Evolutionary conservation across 495 filamentous ascomycete species (phyloP).

Genomic region (Lepraria neglecta): DNA sequence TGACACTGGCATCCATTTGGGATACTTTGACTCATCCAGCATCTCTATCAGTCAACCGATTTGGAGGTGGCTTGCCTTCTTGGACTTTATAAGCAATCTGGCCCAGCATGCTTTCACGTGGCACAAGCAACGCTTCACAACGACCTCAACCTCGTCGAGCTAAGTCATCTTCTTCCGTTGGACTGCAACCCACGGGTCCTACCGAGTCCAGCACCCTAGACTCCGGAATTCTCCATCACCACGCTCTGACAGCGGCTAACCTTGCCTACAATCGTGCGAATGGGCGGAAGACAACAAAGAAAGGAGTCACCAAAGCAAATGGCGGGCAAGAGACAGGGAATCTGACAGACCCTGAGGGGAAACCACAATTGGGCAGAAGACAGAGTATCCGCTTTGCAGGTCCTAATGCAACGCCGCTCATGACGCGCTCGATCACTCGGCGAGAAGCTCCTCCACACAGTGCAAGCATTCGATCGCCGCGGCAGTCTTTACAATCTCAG

Average conservation of each 20-base stretch:
- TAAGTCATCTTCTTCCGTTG: slow-evolving; percentile 58
- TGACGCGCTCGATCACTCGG: slow-evolving; percentile 26
- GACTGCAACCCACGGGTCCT: slow-evolving; percentile 31
- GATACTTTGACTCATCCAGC: slow-evolving; percentile 19
- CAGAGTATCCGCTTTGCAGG: slow-evolving; percentile 54
- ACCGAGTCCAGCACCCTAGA: slow-evolving; percentile 42
- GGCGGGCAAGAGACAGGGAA: neutral
- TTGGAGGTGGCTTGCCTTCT: neutral
- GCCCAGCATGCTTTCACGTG: slow-evolving; percentile 43
- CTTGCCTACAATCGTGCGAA: slow-evolving; percentile 57
- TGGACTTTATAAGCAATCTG: neutral
- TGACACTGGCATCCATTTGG: slow-evolving; percentile 22
- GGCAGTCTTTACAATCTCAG: slow-evolving; percentile 16
- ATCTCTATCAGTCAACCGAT: slow-evolving; percentile 11
- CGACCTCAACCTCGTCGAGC: slow-evolving; percentile 51
- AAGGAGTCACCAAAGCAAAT: slow-evolving; percentile 15
- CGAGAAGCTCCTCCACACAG: slow-evolving; percentile 13
- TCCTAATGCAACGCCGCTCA: slow-evolving; percentile 29
- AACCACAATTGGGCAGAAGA: slow-evolving; percentile 25
- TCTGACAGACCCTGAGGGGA: neutral
- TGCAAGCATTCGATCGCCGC: slow-evolving; percentile 8
- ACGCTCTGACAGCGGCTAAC: slow-evolving; percentile 63
- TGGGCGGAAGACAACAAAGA: slow-evolving; percentile 29
- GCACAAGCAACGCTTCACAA: slow-evolving; percentile 38
- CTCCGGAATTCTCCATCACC: slow-evolving; percentile 49